Evolutionary conservation across 331 rosid genomes (phyloP), one percentile per base, ranked within the genome.

Genomic region (Acacia pycnantha): DNA sequence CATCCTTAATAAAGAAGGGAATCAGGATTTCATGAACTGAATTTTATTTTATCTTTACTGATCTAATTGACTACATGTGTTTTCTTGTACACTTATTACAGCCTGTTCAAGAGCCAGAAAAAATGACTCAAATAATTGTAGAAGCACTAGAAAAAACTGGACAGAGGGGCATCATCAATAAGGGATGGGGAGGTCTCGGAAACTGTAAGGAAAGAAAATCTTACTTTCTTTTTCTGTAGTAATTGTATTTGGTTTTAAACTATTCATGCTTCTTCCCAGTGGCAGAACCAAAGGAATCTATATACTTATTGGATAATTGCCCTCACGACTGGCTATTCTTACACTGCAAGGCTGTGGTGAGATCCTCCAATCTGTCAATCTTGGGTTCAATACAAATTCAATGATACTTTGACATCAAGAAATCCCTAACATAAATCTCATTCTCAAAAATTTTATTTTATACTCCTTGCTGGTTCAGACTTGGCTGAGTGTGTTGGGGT

Each of bases 151-250:
- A 90, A 84, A 88, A 16, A 61, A 94, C 99, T 18, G 95, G 95
- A 83, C 99, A 94, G 84, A 89, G 99, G 85, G 99, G 99, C 70
- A 94, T 96, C 85, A 94, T 96, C 82, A 96, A 91, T 88, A 94
- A 92, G 91, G 99, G 98, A 84, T 96, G 99, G 99, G 98, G 99
- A 81, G 99, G 99, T 81, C 98, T 96, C 74, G 98, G 97, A 54
- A 76, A 88, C 74, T 90, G 99, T 96, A 88, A 89, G 97, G 51
- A 2, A 15, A 86, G 70, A 81, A 46, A 69, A 69, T 41, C 47
- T 77, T 73, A 33, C 74, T 64, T 84, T 64, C 18, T 74, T 73
- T 54, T 62, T 10, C 29, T 73, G 6, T 43, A 61, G 66, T 53
- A 62, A 15, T 62, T n/a, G 13, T 81, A 26, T 26, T 73, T 72